Base-by-base conservation (phyloP, 2,329 filamentous ascomycete genomes). In the Colletotrichum limetticola region DNA sequence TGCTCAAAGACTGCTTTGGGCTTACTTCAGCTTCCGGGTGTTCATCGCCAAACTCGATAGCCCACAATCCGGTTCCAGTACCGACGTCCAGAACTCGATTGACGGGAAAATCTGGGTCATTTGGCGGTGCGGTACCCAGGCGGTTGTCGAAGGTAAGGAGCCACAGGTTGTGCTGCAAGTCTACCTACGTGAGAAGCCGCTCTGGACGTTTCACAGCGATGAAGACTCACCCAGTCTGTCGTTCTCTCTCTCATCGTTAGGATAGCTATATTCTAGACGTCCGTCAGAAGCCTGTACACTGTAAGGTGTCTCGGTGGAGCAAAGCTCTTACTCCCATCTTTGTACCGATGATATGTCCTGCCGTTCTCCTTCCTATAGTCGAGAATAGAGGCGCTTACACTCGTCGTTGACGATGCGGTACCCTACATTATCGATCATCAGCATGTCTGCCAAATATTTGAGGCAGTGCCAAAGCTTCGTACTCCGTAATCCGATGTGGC, bases 61-160 rank as follows among this genome's bases (percentile, higher is more conserved):
- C 78, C 79, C 80, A 81, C 12, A 77, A 61, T 8, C 80, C 80
- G 1, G 79, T 81, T 6, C 79, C 80, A 1, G 78, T 79, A 19
- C 80, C 80, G 2, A 79, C 66, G 57, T 81, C 80, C 3, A 82
- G 71, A 9, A 76, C 76, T 0, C 76, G 72, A 11, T 75, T 75
- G 7, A 63, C 30, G 9, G 62, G 35, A 1, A 75, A 71, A 19
- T 37, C 69, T 58, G 71, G 73, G 49, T 58, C 3, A 19, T 55
- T 66, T 1, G 24, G 35, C 9, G 35, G 24, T 8, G 22, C 58
- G 6, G 22, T 26, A 28, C 58, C 32, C 24, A 28, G 22, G 1
- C 14, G 37, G 8, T 28, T 42, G 16, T 19, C 14, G 19, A 42
- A 42, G 5, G 3, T 11, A 35, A 26, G 22, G 19, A 60, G 58